These are phyloP conservation scores for Sporothrix curviconia DNA, from an alignment of 2,329 filamentous ascomycete species.

Conservation along the genomic window DNA sequence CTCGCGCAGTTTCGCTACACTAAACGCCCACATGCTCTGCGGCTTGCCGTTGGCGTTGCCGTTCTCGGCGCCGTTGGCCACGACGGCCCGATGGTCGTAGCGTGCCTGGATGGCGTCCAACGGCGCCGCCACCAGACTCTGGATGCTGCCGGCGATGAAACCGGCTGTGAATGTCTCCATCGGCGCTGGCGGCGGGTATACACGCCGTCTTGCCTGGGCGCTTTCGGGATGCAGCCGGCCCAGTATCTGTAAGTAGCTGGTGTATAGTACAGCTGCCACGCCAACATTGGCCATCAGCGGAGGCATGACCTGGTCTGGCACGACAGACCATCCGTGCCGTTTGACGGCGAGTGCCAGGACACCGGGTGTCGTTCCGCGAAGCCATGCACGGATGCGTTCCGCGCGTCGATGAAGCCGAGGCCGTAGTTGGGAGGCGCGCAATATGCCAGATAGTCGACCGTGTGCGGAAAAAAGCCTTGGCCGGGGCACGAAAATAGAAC, in stretches of 20 bases:
- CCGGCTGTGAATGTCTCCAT: conserved; percentile 62
- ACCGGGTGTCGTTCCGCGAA: conserved; percentile 62
- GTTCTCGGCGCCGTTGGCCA: conserved; percentile 31
- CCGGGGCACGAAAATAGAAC: conserved; percentile 86
- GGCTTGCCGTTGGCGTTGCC: conserved; percentile 25
- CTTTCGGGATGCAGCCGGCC: conserved; percentile 61
- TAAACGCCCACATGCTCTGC: conserved; percentile 69
- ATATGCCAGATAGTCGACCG: conserved; percentile 74
- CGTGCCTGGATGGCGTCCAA: conserved; percentile 69
- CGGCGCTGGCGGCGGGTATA: conserved; percentile 62
- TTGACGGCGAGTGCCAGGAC: conserved; percentile 61
- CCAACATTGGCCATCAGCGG: conserved; percentile 68
- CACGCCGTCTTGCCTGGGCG: conserved; percentile 47
- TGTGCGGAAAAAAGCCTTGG: conserved; percentile 87
- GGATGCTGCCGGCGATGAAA: conserved; percentile 59
- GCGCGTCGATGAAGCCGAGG: conserved; percentile 1
- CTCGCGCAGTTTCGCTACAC: conserved; percentile 58
- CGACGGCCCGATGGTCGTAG: conserved; percentile 52
- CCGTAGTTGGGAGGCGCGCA: conserved; percentile 35
- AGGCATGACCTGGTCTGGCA: conserved; percentile 71
- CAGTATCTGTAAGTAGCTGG: conserved; percentile 65
- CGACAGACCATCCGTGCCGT: conserved; percentile 65
- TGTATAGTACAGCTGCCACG: conserved; percentile 69
- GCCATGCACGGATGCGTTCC: conserved; percentile 40
- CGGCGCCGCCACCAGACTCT: conserved; percentile 66